Conservation (phyloP, 768 basidiomycete species). For the Aureoboletus auriporus region DNA sequence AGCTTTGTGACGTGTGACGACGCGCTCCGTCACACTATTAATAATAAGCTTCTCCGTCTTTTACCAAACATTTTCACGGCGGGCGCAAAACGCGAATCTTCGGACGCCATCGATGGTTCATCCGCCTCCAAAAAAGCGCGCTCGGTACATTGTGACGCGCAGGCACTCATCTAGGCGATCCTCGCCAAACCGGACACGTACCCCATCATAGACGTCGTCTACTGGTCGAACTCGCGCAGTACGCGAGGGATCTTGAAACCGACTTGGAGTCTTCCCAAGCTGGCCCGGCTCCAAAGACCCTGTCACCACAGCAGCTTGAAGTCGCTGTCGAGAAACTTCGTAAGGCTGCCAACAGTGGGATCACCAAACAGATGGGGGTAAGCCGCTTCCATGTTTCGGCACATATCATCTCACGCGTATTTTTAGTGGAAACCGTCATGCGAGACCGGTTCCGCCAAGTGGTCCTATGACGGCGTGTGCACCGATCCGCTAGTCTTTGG, state of each 20-base stretch:
- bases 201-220: constrained; percentile 31
- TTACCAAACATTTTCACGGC: neutral
- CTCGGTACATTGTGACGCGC: constrained; percentile 28
- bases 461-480: constrained; percentile 51
- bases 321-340: constrained; percentile 42
- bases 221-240: constrained; percentile 30
- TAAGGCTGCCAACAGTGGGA: constrained; percentile 44
- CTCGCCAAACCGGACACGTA: constrained; percentile 36
- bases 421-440: constrained; percentile 50
- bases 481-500: constrained; percentile 46
- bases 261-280: constrained; percentile 10
- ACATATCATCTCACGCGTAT: neutral
- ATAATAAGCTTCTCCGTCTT: neutral
- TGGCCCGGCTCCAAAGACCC: constrained; percentile 24
- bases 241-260: constrained; percentile 31
- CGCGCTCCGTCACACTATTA: constrained; percentile 22
- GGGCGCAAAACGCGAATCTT: constrained; percentile 35
- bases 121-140: constrained; percentile 30
- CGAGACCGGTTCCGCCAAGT: constrained; percentile 43
- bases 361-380: constrained; percentile 48
- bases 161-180: constrained; percentile 34
- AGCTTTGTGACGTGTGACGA: constrained; percentile 21
- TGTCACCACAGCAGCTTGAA: constrained; percentile 36
- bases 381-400: neutral
- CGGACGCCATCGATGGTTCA: constrained; percentile 15